A percentile compares a stretch with the other conserved stretches of the same genome.
Conservation (phyloP, 2,329 filamentous ascomycete genomes). For the Aschersonia sp. region DNA sequence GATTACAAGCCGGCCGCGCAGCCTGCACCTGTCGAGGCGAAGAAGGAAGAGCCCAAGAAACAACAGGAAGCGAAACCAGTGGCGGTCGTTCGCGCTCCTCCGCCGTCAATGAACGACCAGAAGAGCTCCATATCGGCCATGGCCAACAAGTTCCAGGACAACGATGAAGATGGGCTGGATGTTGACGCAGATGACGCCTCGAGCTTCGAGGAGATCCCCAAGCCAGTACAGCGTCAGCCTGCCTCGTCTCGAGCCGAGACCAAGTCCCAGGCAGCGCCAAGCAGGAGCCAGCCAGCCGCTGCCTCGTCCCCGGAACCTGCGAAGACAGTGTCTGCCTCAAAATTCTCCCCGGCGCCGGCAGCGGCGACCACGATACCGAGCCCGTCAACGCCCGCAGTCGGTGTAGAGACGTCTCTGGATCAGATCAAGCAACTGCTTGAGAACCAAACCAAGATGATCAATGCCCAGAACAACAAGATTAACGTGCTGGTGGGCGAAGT, state of each 20-base stretch:
- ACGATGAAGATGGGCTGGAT: constrained; percentile 39
- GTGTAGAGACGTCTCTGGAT: constrained; percentile 50
- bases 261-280: constrained; percentile 25
- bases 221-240: not conserved
- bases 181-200: constrained; percentile 54
- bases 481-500: constrained; percentile 56
- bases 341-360: too few relatives aligned
- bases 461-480: constrained; percentile 64
- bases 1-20: constrained; percentile 47
- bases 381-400: constrained; percentile 9
- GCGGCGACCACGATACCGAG: too few relatives aligned
- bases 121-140: constrained; percentile 74
- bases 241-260: constrained; percentile 13
- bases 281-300: constrained; percentile 10
- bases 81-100: constrained; percentile 26
- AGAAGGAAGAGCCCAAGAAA: constrained; percentile 34
- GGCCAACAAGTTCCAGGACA: constrained; percentile 75
- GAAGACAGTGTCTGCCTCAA: constrained; percentile 12
- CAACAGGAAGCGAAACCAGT: constrained; percentile 27
- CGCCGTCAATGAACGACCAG: constrained; percentile 67
- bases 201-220: constrained; percentile 66
- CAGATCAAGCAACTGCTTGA: constrained; percentile 69
- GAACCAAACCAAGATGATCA: constrained; percentile 64
- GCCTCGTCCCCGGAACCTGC: constrained; percentile 17
- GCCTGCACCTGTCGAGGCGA: constrained; percentile 22